Evolutionary conservation across 257 asterid genomes (phyloP), one percentile per base, ranked within the genome.

Genomic region (Mentha longifolia): DNA sequence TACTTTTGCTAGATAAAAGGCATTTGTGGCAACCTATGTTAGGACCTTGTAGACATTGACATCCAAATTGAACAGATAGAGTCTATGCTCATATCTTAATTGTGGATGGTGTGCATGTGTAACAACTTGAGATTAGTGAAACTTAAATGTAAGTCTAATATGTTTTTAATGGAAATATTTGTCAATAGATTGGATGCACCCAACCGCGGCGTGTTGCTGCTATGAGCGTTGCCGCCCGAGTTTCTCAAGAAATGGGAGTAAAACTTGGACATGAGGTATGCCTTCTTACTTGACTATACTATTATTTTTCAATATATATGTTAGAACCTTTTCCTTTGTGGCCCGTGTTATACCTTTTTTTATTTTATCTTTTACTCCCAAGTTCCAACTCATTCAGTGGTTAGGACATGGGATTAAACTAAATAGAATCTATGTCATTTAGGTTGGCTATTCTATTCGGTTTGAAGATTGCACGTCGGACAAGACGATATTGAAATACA

Each of bases 121-220:
- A 37, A 37, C 52, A 56, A 22, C 14, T 14, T 63, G 42, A 41
- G 61, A 58, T 16, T 55, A 22, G 37, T 15, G 28, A 59, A 59
- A 12, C 19, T 39, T 33, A 31, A 65, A 16, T 46, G 42, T 67
- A 61, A 61, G 61, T 70, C 22, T 9, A 17, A 56, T 43, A 65
- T 60, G 41, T 70, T 71, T 17, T 64, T 67, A 52, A 51, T 60
- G 52, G 35, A 54, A 8, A 33, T 49, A 20, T 54, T 58, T 70
- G 35, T 80, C 67, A 73, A 66, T 87, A 89, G 95, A 85, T 94
- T 70, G 99, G 95, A n/a, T 94, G 97, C 75, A 91, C 99, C 74
- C 99, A 94, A 83, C 97, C 99, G 50, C 92, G 97, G 10, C 84
- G 97, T 66, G 99, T 91, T 65, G 98, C 99, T 67, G 99, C 99